Evolutionary conservation across 345 rosid genomes (phyloP).

Genomic region (Moricandia moricandioides): DNA sequence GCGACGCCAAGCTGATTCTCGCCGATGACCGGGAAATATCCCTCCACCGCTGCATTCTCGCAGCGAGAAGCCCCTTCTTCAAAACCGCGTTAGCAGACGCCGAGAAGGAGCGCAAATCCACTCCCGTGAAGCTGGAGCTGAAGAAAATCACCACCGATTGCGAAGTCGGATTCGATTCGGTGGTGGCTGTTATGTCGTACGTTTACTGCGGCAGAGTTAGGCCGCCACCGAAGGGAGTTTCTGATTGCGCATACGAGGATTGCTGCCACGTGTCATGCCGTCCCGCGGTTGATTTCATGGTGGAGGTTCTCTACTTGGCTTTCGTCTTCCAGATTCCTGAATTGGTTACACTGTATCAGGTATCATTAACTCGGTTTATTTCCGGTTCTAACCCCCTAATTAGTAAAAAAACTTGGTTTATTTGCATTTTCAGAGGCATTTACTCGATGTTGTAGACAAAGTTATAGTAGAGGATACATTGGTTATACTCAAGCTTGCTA

Average conservation of each 20-base stretch:
- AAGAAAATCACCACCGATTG: constrained; percentile 58
- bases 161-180: constrained; percentile 56
- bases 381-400: neutral
- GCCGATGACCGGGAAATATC: constrained; percentile 50
- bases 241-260: constrained; percentile 67
- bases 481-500: constrained; percentile 58
- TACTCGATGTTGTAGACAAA: constrained; percentile 60
- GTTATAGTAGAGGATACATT: constrained; percentile 57
- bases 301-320: constrained; percentile 69
- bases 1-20: constrained; percentile 64
- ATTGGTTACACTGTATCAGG: constrained; percentile 70
- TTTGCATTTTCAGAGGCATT: constrained; percentile 52
- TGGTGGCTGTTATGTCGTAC: constrained; percentile 59
- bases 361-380: neutral
- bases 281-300: constrained; percentile 65
- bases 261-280: constrained; percentile 72
- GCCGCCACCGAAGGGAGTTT: constrained; percentile 49
- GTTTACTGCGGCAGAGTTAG: constrained; percentile 67
- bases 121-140: constrained; percentile 44
- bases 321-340: constrained; percentile 61
- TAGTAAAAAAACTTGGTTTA: neutral
- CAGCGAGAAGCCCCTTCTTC: constrained; percentile 63
- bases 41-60: constrained; percentile 76
- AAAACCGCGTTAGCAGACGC: constrained; percentile 44
- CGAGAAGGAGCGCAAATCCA: constrained; percentile 32